Evolutionary conservation across 495 filamentous ascomycete species (phyloP).

Genomic region (Xylaria bambusicola): DNA sequence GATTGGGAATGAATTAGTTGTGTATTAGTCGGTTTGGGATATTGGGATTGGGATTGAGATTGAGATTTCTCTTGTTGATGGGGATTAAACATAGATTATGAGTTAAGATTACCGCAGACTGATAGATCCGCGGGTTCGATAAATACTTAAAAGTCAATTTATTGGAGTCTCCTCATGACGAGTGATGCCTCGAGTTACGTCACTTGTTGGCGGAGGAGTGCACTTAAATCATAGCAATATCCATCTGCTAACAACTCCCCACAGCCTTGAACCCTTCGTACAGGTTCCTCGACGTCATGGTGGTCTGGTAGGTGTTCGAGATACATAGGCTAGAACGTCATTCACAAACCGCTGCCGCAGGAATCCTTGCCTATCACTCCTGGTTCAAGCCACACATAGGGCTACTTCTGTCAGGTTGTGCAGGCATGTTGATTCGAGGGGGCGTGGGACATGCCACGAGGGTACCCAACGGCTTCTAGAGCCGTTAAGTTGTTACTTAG

Average conservation of each 20-base stretch:
- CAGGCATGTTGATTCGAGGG: neutral
- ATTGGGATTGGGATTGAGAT: conserved; percentile 10
- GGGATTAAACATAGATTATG: neutral
- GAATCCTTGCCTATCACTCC: conserved; percentile 9
- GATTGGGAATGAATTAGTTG: conserved; percentile 21
- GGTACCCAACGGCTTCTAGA: too few species aligned
- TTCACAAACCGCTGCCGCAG: conserved; percentile 23
- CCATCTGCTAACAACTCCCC: conserved; percentile 5
- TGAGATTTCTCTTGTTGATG: too few species aligned
- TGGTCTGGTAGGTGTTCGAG: neutral
- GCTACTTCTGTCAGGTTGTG: conserved; percentile 15
- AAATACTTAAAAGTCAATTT: conserved; percentile 1
- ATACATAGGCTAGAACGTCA: conserved; percentile 27
- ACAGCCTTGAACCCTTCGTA: conserved; percentile 16
- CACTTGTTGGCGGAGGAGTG: conserved; percentile 5
- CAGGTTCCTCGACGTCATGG: conserved; percentile 33
- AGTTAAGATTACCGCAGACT: neutral
- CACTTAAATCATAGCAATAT: neutral
- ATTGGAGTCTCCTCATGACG: neutral
- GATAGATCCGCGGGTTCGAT: neutral
- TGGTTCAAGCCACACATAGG: conserved; percentile 27
- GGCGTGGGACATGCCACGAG: neutral
- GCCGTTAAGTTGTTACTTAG: too few species aligned
- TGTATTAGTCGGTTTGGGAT: conserved; percentile 6
- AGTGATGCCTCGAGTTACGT: conserved; percentile 11